Percentiles rank a stretch among this genome's conserved stretches.
These are phyloP conservation scores for Phylloporus rhodoxanthus DNA, from an alignment of 768 basidiomycete genomes.

Conservation along the genomic window DNA sequence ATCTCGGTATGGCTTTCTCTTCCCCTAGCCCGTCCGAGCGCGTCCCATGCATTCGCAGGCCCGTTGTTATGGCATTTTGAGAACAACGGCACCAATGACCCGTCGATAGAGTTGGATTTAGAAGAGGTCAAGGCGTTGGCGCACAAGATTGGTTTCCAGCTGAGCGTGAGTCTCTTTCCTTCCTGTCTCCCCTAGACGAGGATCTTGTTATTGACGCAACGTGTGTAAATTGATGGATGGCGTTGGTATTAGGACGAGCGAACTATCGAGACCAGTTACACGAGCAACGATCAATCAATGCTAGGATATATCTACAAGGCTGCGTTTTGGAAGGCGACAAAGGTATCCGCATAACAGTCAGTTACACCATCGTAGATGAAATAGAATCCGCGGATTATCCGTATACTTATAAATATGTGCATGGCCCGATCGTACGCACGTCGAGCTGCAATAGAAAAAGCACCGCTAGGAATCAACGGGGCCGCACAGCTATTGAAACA, in stretches of 20 bases:
- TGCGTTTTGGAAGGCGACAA: conserved; percentile 77
- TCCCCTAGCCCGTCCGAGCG: neutral
- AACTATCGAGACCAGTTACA: conserved; percentile 79
- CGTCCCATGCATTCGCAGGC: conserved; percentile 37
- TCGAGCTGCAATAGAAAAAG: too few relatives aligned
- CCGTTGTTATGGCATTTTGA: conserved; percentile 98
- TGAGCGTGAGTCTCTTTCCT: conserved; percentile 50
- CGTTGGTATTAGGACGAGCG: conserved; percentile 73
- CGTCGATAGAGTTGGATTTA: conserved; percentile 83
- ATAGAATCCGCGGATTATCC: neutral
- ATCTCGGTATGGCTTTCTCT: conserved; percentile 52
- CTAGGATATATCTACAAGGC: conserved; percentile 80
- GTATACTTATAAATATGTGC: neutral
- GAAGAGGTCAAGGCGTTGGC: conserved; percentile 81
- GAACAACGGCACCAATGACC: conserved; percentile 74
- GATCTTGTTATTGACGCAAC: neutral
- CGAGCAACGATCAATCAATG: conserved; percentile 75
- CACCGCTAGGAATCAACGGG: neutral
- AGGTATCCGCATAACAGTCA: conserved; percentile 15
- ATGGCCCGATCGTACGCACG: too few relatives aligned
- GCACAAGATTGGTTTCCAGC: conserved; percentile 69
- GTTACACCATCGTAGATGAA: neutral
- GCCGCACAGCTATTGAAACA: too few relatives aligned
- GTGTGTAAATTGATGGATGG: neutral
- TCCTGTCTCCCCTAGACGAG: neutral